These are phyloP conservation scores for Kregervanrija delftensis DNA, from an alignment of 805 yeast genomes.

Conservation along the genomic window DNA sequence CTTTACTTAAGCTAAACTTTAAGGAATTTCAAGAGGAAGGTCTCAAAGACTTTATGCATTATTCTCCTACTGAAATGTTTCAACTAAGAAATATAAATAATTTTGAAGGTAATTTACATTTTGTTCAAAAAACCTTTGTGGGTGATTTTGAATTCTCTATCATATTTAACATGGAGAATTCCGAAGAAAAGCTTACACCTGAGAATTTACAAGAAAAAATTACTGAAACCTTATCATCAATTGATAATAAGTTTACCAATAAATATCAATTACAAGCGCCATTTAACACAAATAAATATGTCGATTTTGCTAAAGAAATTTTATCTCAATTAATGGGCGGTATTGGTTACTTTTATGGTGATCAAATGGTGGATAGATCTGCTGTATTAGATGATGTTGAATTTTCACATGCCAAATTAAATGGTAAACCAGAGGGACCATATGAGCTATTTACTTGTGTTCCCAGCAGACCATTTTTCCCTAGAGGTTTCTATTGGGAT, in stretches of 20 bases:
- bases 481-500: constrained; percentile 98
- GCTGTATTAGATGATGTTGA: constrained; percentile 64
- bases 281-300: constrained; percentile 37
- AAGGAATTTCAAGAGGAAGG: constrained; percentile 31
- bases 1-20: constrained; percentile 66
- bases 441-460: constrained; percentile 70
- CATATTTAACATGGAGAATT: constrained; percentile 42
- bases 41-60: constrained; percentile 15
- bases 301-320: constrained; percentile 65
- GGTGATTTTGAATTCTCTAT: constrained; percentile 75
- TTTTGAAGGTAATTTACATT: constrained; percentile 72
- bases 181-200: constrained; percentile 33
- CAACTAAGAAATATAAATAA: constrained; percentile 50
- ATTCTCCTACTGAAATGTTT: constrained; percentile 45
- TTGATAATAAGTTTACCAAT: constrained; percentile 47
- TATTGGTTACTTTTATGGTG: constrained; percentile 81
- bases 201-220: constrained; percentile 33
- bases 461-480: constrained; percentile 91
- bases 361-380: constrained; percentile 69
- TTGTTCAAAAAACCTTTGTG: constrained; percentile 66
- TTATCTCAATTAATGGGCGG: constrained; percentile 86
- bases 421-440: constrained; percentile 69
- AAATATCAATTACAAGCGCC: constrained; percentile 51
- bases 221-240: constrained; percentile 25
- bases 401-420: constrained; percentile 42